Evolutionary conservation across 208 protist species (phyloP).

Genomic region (Leishmania braziliensis): DNA sequence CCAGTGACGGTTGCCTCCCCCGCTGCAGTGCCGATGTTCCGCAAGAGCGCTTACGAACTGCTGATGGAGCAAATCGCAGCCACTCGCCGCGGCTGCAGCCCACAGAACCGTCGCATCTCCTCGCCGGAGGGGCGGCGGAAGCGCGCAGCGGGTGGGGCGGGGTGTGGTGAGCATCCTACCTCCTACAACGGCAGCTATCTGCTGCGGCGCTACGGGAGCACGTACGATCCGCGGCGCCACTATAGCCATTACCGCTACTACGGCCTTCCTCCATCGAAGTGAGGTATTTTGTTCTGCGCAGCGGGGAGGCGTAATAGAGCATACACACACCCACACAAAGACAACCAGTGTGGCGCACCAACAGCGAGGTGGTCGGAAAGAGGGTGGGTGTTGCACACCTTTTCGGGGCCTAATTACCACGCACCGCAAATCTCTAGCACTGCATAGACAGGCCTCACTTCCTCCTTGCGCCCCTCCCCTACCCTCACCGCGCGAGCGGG

Average conservation of each 20-base stretch:
- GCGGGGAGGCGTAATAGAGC: background rate
- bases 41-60: constrained; percentile 53
- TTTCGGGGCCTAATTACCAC: background rate
- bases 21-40: constrained; percentile 26
- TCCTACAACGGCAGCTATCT: constrained; percentile 57
- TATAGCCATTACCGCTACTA: constrained; percentile 76
- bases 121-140: constrained; percentile 1
- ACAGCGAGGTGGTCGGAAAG: background rate
- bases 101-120: constrained; percentile 1
- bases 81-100: constrained; percentile 10
- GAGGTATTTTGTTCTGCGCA: background rate
- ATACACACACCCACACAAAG: background rate
- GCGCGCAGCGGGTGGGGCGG: constrained; percentile 6
- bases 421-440: background rate
- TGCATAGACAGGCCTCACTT: background rate
- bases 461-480: background rate
- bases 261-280: constrained; percentile 45
- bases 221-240: constrained; percentile 52
- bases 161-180: constrained; percentile 3
- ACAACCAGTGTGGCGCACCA: background rate
- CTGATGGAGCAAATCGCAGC: constrained; percentile 44
- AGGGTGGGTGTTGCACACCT: background rate
- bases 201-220: constrained; percentile 72
- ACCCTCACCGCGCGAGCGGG: background rate
- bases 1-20: background rate